Evolutionary conservation across 208 protist species (phyloP).

Genomic region (Herpetomonas samuelpessoai): DNA sequence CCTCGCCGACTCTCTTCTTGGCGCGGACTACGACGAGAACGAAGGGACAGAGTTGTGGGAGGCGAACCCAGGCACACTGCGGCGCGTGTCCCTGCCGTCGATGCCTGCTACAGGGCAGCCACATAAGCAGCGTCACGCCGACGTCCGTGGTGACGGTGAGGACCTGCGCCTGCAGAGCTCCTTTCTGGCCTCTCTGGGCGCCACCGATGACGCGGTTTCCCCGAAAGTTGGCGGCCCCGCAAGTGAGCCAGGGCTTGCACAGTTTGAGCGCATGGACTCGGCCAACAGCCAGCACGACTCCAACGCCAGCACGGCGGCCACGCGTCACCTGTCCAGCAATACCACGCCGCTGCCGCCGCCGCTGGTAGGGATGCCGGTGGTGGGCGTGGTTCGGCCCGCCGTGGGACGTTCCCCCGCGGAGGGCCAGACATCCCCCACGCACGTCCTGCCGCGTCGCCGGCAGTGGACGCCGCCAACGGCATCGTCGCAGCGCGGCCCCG

Average conservation of each 20-base stretch:
- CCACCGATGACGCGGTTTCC: too few relatives aligned
- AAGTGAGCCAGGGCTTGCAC: background rate
- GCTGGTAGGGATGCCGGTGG: too few relatives aligned
- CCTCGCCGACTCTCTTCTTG: too few relatives aligned
- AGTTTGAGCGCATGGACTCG: background rate
- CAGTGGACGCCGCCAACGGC: background rate
- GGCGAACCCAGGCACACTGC: background rate
- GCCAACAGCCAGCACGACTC: background rate
- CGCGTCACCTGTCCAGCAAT: background rate
- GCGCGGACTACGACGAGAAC: background rate
- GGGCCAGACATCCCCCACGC: background rate
- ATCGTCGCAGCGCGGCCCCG: background rate
- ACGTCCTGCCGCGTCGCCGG: background rate
- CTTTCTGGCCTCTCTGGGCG: background rate
- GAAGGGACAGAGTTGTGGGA: background rate
- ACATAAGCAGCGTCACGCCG: background rate
- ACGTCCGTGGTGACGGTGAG: background rate
- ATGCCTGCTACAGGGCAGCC: background rate
- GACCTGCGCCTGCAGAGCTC: background rate
- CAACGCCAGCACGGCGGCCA: background rate
- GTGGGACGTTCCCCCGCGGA: too few relatives aligned
- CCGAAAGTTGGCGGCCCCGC: too few relatives aligned
- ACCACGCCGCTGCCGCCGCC: background rate
- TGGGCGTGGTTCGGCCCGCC: too few relatives aligned
- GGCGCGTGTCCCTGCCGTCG: background rate